phyloP scores from a whole-genome alignment of 2,329 filamentous ascomycete genomes.

The Fusarium sp. region DNA sequence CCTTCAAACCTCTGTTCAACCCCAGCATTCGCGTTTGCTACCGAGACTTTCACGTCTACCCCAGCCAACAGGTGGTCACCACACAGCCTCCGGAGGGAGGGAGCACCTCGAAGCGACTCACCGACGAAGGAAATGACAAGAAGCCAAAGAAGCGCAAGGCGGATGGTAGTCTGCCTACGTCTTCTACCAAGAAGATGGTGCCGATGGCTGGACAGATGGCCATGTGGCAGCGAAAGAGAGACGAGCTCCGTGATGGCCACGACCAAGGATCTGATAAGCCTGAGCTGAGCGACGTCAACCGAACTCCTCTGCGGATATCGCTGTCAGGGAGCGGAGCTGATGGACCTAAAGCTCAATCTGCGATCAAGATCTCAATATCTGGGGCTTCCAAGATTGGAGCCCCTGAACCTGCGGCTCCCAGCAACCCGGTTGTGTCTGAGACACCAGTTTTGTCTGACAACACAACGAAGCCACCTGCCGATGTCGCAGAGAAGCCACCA shows the following conservation, averaged over 20 bases:
- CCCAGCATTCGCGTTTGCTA: conserved; percentile 76
- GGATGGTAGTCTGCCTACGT: conserved; percentile 48
- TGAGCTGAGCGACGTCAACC: conserved; percentile 27
- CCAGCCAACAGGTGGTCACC: conserved; percentile 71
- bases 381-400: conserved; percentile 33
- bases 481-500: conserved; percentile 8
- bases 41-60: conserved; percentile 80
- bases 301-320: conserved; percentile 36
- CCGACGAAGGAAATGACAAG: conserved; percentile 48
- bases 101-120: conserved; percentile 39
- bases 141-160: conserved; percentile 66
- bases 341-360: conserved; percentile 28
- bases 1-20: conserved; percentile 78
- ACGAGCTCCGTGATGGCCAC: conserved; percentile 49
- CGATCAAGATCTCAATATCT: conserved; percentile 49
- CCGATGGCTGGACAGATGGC: conserved; percentile 57
- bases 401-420: conserved; percentile 8
- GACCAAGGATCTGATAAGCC: conserved; percentile 9
- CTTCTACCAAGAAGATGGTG: conserved; percentile 50
- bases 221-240: conserved; percentile 57
- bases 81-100: conserved; percentile 55
- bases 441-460: conserved; percentile 1
- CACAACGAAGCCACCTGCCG: background rate
- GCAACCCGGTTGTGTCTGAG: conserved; percentile 24
- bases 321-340: conserved; percentile 28